Percentiles rank a stretch among this genome's conserved stretches.
phyloP scores from a whole-genome alignment of 306 rosid genomes.

The Parietaria judaica region DNA sequence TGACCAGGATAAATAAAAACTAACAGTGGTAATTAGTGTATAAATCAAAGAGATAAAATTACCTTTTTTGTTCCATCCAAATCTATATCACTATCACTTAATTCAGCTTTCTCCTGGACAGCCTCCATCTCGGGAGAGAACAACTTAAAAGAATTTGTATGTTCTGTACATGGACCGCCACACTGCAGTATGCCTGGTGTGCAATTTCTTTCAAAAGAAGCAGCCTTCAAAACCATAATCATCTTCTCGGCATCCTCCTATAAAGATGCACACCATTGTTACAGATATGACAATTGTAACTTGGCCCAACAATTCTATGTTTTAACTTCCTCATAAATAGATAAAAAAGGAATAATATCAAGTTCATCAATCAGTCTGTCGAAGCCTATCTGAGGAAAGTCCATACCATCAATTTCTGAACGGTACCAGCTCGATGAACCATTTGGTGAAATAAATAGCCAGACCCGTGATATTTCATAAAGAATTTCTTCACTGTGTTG shows the following conservation, averaged over 20 bases:
- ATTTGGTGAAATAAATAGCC: conserved; percentile 90
- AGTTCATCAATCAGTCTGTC: no score
- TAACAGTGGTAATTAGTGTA: background rate
- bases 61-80: conserved; percentile 50
- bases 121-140: conserved; percentile 43
- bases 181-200: conserved; percentile 32
- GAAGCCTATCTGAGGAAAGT: background rate
- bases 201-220: conserved; percentile 35
- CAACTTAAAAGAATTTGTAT: conserved; percentile 55
- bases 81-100: conserved; percentile 24
- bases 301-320: background rate
- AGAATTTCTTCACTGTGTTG: conserved; percentile 56
- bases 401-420: conserved; percentile 64
- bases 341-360: background rate
- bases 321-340: background rate
- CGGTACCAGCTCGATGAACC: conserved; percentile 59
- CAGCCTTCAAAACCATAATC: conserved; percentile 45
- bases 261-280: conserved; percentile 12
- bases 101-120: conserved; percentile 31
- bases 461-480: conserved; percentile 55
- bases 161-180: conserved; percentile 51
- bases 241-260: conserved; percentile 73
- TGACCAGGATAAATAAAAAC: background rate
- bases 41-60: conserved; percentile 14
- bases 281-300: background rate